Evolutionary conservation across 768 basidiomycete species (phyloP), one percentile per base, ranked within the genome.

Genomic region (Termitomyces sp.): DNA sequence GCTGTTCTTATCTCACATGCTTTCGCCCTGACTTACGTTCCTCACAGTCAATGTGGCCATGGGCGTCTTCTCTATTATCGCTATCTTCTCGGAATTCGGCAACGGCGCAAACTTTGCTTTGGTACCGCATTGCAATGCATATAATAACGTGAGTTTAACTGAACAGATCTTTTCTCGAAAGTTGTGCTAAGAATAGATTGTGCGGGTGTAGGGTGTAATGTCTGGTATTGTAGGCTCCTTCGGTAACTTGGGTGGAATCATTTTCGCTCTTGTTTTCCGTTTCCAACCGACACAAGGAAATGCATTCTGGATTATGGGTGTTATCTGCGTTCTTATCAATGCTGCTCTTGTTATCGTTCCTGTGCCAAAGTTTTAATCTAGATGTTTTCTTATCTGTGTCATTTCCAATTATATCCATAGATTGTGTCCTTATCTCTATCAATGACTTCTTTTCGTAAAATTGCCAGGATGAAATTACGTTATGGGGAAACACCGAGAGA

Each of bases 21-120:
- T 38, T 11, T 30, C 36, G 11, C n/a, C 30, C 47, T 41, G 40
- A 41, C 40, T 49, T 32, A 20, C 32, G 18, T 38, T 32, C 28
- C 6, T 45, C 40, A 5, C 26, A 70, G 68, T 79, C 16, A 67
- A 62, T 2, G 73, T 52, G 68, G 70, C 69, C 18, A 79, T 50
- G 78, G 71, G 71, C 0, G 62, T 79, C 10, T 75, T 80, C 61
- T 69, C 69, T 16, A 44, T 80, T 9, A 61, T 75, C n/a, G 68
- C 75, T 10, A 64, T 77, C 40, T 69, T 77, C 54, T 73, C 72
- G 40, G 76, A 80, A 63, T 66, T 75, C 13, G 79, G 71, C 0
- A 82, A 82, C 59, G 81, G 81, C 6, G 74, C 76, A 2, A 81
- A 76, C 62, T 81, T 81, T 60, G 68, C 78, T n/a, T 71, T 79